A percentile compares a stretch with the other conserved stretches of the same genome.
Conservation (phyloP, 768 basidiomycete species). For the Collybia nuda region DNA sequence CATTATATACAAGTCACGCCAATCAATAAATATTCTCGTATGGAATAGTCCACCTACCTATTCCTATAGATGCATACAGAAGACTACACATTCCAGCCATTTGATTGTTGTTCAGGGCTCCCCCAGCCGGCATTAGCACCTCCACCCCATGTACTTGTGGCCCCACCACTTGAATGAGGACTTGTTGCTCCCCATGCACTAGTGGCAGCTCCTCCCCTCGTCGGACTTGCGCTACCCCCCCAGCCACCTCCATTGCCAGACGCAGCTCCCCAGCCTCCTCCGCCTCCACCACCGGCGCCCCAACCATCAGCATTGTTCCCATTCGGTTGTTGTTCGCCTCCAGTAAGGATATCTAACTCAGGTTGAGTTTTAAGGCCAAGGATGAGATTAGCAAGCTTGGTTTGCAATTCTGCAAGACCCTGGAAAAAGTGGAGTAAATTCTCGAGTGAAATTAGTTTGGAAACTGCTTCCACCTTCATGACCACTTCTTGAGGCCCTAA, state of each 20-base stretch:
- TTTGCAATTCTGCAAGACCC: slow-evolving; percentile 79
- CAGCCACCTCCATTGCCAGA: slow-evolving; percentile 26
- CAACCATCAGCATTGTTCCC: slow-evolving; percentile 21
- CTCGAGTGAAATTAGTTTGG: too few species aligned
- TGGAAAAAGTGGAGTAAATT: slow-evolving; percentile 23
- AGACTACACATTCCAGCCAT: slow-evolving; percentile 52
- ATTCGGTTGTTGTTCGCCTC: slow-evolving; percentile 34
- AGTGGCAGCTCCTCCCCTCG: slow-evolving; percentile 18
- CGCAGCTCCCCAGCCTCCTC: slow-evolving; percentile 8
- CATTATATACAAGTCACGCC: too few species aligned
- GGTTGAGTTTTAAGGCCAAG: slow-evolving; percentile 68
- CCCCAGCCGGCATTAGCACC: slow-evolving; percentile 44
- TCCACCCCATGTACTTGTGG: slow-evolving; percentile 34
- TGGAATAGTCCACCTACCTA: too few species aligned
- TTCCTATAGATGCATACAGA: not conserved
- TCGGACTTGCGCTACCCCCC: slow-evolving; percentile 23
- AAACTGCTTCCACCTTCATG: slow-evolving; percentile 57
- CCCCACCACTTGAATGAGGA: slow-evolving; percentile 20
- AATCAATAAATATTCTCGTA: too few species aligned
- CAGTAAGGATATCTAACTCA: slow-evolving; percentile 52
- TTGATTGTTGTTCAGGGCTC: slow-evolving; percentile 47
- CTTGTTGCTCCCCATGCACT: slow-evolving; percentile 24
- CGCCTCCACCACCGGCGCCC: slow-evolving; percentile 14
- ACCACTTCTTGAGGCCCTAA: slow-evolving; percentile 87
- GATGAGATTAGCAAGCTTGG: slow-evolving; percentile 78